These are phyloP conservation scores for Fagus crenata DNA, from an alignment of 306 rosid genomes.

Conservation along the genomic window DNA sequence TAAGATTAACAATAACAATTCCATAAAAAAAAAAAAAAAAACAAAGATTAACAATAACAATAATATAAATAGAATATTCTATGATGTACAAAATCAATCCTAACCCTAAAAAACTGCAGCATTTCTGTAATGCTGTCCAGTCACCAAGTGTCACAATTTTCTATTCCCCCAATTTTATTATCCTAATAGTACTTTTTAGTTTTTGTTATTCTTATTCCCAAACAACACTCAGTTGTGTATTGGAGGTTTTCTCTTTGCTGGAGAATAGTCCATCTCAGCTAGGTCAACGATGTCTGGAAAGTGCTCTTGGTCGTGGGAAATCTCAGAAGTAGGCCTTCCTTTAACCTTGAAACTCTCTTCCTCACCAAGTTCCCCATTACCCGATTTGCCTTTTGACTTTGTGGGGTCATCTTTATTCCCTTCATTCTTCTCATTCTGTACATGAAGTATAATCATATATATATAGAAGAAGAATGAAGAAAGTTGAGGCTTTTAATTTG, in stretches of 20 bases:
- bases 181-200: background rate
- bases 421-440: slow-evolving; percentile 35
- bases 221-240: slow-evolving; percentile 45
- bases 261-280: slow-evolving; percentile 62
- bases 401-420: slow-evolving; percentile 13
- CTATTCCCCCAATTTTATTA: slow-evolving; percentile 5
- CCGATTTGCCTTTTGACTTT: slow-evolving; percentile 5
- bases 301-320: background rate
- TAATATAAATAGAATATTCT: slow-evolving; percentile 5
- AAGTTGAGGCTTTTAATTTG: background rate
- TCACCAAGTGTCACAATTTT: background rate
- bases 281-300: slow-evolving; percentile 38
- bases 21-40: no score
- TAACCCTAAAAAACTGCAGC: slow-evolving; percentile 53
- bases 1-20: background rate
- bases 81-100: slow-evolving; percentile 26
- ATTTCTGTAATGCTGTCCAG: slow-evolving; percentile 48
- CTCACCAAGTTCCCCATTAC: slow-evolving; percentile 19
- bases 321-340: slow-evolving; percentile 11
- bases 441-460: slow-evolving; percentile 4
- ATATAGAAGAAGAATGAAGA: background rate
- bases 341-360: slow-evolving; percentile 8
- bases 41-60: background rate
- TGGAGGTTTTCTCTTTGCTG: slow-evolving; percentile 54
- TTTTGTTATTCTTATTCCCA: background rate